Base-by-base conservation (phyloP, 23 red algal species). In the Gracilariopsis chorda region DNA sequence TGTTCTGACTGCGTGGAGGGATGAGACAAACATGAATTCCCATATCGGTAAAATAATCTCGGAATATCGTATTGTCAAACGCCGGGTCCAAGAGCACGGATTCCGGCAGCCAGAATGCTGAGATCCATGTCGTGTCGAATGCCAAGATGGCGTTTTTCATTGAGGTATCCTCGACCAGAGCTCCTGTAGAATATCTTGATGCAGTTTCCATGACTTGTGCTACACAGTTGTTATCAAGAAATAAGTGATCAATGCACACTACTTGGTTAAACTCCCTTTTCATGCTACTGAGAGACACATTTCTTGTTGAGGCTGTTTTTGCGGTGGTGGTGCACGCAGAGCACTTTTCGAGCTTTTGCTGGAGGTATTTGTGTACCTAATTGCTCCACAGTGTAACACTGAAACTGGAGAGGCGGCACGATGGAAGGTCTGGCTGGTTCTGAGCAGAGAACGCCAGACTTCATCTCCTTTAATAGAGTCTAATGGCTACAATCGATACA, bases 71-170 rank as follows among this genome's bases (percentile, higher is more conserved):
- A 27, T 71, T 87, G n/a, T 74, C 11, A 17, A 76, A 87, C 9
- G 83, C 83, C 14, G 68, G 62, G 45, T 87, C 83, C 13, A 43
- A 74, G 16, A 87, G 83, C 14, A 87, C 64, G 34, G 41, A 37
- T 27, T 30, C 7, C 7, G 83, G 83, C 21, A n/a, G 37, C 59
- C 83, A 87, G 48, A 40, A 43, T 9, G 55, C 32, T 29, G 56
- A 60, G n/a, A 69, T 39, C 55, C 58, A 86, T 7, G 51, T 2
- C 17, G 83, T 37, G 4, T 87, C 59, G 43, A 87, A 87, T 42
- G 25, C 47, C 1, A 34, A 7, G 20, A 86, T 40, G 8, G 60
- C 48, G 5, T 4, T 7, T 8, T 36, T 2, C 77, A 82, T 82
- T 11, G 40, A 43, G 7, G 77, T 82, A 12, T 41, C n/a, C 10